Evolutionary conservation across 495 filamentous ascomycete genomes (phyloP), one percentile per base, ranked within the genome.

Genomic region (Platismatia glauca): DNA sequence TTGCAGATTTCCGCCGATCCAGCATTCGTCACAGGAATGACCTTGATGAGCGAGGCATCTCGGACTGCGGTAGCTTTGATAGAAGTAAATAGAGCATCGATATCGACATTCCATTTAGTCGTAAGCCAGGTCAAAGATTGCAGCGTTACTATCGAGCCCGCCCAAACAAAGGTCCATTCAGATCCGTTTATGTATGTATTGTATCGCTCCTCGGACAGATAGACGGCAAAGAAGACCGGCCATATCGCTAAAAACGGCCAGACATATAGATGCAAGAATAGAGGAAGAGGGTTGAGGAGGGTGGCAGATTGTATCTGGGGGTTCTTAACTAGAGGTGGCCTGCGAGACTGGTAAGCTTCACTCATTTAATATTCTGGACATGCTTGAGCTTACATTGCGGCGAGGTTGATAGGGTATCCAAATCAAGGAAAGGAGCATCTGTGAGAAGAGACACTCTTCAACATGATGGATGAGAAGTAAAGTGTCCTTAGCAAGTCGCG

Each of bases 131-230:
- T 77, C 63, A 99, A 81, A 63, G 88, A 84, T 79, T 99, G 94
- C 55, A 84, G 66, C 16, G 92, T 96, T 71, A 95, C 80, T 70
- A 97, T 95, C 37, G 84, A 81, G 64, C 89, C 92, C 63, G 87
- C 80, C 82, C 86, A 99, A 58, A 97, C 90, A 73, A 96, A 96
- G 12, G 95, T 97, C 94, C 94, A 99, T 78, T 99, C 94, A 66
- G 85, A 84, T 29, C 85, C 87, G 59, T 86, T 80, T 63, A 99
- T 92, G 76, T 97, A 86, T 67, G 85, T 88, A 57, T 94, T 86
- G 75, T 97, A 99, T 65, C 87, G 83, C 31, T 90, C 88, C 44
- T 83, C 77, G 16, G 84, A 88, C 57, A 95, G 83, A 71, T 93
- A 97, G 73, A 90, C 82, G 68, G 89, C 81, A 60, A 97, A 84